Conservation (phyloP, 345 rosid species). For the Clausena lansium region DNA sequence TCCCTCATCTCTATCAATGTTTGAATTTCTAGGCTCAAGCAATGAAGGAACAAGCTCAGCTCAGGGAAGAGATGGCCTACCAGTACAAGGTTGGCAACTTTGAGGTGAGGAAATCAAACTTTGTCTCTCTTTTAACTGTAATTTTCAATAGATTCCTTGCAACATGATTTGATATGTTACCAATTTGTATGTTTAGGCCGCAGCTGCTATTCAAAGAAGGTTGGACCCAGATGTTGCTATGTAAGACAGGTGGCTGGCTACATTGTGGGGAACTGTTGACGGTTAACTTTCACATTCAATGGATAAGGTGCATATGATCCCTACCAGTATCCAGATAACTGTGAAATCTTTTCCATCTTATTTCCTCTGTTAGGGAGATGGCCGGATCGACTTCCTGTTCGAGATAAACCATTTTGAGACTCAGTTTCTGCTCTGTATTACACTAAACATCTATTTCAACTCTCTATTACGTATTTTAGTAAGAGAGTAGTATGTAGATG, state of each 20-base stretch:
- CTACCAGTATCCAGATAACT: background rate
- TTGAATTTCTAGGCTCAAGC: constrained; percentile 71
- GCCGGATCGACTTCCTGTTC: background rate
- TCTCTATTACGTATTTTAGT: background rate
- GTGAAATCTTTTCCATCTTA: background rate
- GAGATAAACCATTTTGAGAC: background rate
- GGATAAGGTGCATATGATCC: background rate
- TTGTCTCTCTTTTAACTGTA: background rate
- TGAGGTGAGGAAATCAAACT: constrained; percentile 48
- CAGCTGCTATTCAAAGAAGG: constrained; percentile 72
- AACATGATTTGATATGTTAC: background rate
- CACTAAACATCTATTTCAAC: background rate
- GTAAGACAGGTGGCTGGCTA: constrained; percentile 22
- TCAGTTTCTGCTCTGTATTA: background rate
- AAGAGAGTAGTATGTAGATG: background rate
- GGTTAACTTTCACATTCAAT: background rate
- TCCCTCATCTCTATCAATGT: background rate
- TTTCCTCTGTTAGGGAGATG: background rate
- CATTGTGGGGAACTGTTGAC: background rate
- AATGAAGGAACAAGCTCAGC: constrained; percentile 91
- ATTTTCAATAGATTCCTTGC: background rate
- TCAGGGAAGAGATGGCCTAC: constrained; percentile 91
- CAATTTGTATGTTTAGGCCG: constrained; percentile 41
- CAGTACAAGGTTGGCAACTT: constrained; percentile 87
- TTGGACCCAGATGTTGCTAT: constrained; percentile 73